These are phyloP conservation scores for Irpex sp. DNA, from an alignment of 1,284 basidiomycete genomes.

Conservation along the genomic window DNA sequence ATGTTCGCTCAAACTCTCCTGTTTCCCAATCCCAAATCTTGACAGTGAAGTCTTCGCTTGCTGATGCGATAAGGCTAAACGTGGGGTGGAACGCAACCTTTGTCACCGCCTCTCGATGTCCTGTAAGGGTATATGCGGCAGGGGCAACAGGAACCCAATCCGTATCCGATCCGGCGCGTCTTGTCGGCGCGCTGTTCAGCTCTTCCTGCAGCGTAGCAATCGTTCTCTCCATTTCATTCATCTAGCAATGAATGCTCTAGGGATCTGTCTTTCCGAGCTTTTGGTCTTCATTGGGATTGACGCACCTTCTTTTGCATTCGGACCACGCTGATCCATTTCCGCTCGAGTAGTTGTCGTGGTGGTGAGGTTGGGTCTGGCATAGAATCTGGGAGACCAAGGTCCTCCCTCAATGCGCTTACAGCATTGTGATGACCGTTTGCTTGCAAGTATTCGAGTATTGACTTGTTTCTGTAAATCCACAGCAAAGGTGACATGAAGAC, in stretches of 20 bases:
- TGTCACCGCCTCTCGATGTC: conserved; percentile 78
- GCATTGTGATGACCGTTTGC: conserved; percentile 61
- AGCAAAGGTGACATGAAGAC: neutral
- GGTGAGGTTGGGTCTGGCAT: conserved; percentile 80
- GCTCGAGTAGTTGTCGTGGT: conserved; percentile 82
- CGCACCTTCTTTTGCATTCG: conserved; percentile 88
- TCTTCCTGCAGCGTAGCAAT: conserved; percentile 79
- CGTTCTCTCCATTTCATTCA: conserved; percentile 85
- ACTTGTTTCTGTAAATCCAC: conserved; percentile 60
- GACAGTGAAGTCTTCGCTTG: conserved; percentile 84
- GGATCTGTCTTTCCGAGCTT: neutral
- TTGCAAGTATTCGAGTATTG: conserved; percentile 82
- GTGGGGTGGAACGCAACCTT: conserved; percentile 84
- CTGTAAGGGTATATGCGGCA: conserved; percentile 74
- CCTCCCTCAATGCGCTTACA: conserved; percentile 61
- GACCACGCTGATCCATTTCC: conserved; percentile 95
- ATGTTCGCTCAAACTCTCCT: conserved; percentile 86
- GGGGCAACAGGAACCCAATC: conserved; percentile 86
- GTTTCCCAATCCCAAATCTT: conserved; percentile 98
- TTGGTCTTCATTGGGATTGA: conserved; percentile 8
- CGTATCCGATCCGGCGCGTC: conserved; percentile 50
- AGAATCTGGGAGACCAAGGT: conserved; percentile 56
- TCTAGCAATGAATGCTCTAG: conserved; percentile 38
- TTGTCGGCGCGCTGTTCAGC: conserved; percentile 57
- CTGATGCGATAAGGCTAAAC: conserved; percentile 81